Evolutionary conservation across 768 basidiomycete genomes (phyloP).

Genomic region (Serendipita sp.): DNA sequence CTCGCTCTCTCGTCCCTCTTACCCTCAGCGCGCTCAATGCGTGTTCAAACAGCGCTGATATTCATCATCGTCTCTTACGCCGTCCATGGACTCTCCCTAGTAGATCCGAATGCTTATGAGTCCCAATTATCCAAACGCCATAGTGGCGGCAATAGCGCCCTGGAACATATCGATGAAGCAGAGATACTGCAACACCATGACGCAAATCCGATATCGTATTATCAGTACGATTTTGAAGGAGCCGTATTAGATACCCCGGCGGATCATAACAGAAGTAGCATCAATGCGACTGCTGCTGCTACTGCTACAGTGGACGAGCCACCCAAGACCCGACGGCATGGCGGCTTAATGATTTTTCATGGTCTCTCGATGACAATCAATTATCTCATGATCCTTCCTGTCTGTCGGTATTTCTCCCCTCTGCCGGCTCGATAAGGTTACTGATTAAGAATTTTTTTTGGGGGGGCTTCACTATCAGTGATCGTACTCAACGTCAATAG

Average conservation of each 20-base stretch:
- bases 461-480: constrained; percentile 48
- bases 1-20: no score
- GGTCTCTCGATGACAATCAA: constrained; percentile 57
- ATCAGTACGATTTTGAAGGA: constrained; percentile 48
- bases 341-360: constrained; percentile 53
- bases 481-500: constrained; percentile 46
- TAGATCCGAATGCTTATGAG: no score
- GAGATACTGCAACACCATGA: constrained; percentile 45
- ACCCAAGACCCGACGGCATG: constrained; percentile 16
- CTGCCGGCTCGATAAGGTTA: not conserved
- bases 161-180: constrained; percentile 47
- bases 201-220: constrained; percentile 68
- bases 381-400: constrained; percentile 69
- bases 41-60: no score
- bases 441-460: constrained; percentile 13
- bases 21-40: no score
- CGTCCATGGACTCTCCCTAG: no score
- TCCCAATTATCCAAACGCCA: no score
- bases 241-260: not conserved
- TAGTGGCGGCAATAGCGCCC: constrained; percentile 3
- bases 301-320: constrained; percentile 27
- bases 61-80: no score
- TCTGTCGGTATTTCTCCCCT: constrained; percentile 32
- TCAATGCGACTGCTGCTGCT: not conserved
- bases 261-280: constrained; percentile 18